A percentile compares a stretch with the other conserved stretches of the same genome.
phyloP scores from a whole-genome alignment of 345 rosid genomes.

The Euphorbia lathyris region DNA sequence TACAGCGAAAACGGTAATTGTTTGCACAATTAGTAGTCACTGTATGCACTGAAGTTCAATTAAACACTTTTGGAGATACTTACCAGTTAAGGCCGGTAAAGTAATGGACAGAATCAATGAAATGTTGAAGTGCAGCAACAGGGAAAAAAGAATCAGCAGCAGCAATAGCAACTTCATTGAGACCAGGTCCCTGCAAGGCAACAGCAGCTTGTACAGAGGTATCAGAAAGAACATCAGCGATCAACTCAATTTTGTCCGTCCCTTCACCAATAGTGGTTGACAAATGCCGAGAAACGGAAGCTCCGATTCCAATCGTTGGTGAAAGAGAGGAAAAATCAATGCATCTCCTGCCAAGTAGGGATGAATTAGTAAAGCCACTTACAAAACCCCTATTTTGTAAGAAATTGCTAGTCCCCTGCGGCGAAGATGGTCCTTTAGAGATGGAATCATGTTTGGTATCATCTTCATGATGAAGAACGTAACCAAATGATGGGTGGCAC shows the following conservation, averaged over 20 bases:
- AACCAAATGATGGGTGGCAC: conserved; percentile 35
- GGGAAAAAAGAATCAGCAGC: conserved; percentile 70
- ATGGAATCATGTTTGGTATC: conserved; percentile 29
- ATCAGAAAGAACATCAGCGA: conserved; percentile 50
- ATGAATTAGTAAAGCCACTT: conserved; percentile 22
- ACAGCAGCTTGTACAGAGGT: conserved; percentile 44
- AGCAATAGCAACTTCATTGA: conserved; percentile 69
- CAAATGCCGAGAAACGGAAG: conserved; percentile 52
- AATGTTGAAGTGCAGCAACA: conserved; percentile 62
- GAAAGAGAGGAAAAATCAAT: conserved; percentile 25
- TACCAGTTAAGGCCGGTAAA: conserved; percentile 70
- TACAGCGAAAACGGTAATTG: no score
- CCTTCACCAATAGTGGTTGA: conserved; percentile 47
- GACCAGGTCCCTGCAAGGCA: conserved; percentile 49
- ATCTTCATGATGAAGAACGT: conserved; percentile 32
- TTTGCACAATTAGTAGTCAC: no score
- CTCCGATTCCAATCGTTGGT: conserved; percentile 34
- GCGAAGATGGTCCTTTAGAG: no score
- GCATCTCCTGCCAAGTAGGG: conserved; percentile 24
- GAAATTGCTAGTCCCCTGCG: conserved; percentile 25
- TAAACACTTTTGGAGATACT: neutral
- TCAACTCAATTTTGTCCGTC: conserved; percentile 43
- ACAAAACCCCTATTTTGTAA: conserved; percentile 38
- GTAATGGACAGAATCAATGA: conserved; percentile 59
- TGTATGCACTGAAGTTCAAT: no score